Conservation (phyloP, 352 stramenopile species). For the Blastocystis sp. region DNA sequence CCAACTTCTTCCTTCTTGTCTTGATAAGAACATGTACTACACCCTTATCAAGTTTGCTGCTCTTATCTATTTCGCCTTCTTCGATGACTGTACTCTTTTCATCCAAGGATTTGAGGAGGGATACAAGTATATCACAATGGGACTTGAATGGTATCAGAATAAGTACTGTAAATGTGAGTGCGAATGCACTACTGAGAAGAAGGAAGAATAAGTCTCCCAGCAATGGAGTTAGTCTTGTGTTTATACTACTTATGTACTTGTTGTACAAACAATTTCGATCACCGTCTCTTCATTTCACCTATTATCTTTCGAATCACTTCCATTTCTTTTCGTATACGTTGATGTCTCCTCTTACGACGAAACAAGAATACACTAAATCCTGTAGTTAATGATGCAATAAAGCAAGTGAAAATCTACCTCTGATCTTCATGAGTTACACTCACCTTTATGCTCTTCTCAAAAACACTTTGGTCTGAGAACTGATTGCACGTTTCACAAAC, state of each 20-base stretch:
- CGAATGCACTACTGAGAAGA: neutral
- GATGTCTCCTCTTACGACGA: neutral
- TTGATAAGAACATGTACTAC: slow-evolving; percentile 48
- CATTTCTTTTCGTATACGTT: neutral
- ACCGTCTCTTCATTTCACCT: neutral
- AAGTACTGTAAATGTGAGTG: neutral
- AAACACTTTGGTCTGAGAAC: neutral
- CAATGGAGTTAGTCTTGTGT: slow-evolving; percentile 1
- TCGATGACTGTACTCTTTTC: slow-evolving; percentile 38
- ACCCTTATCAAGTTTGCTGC: neutral
- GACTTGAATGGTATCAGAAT: neutral
- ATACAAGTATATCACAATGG: slow-evolving; percentile 16
- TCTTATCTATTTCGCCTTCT: slow-evolving; percentile 45
- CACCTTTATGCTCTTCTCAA: neutral
- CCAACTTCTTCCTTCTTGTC: slow-evolving; percentile 19
- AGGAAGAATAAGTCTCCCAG: slow-evolving; percentile 5
- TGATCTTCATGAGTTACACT: neutral
- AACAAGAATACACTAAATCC: neutral
- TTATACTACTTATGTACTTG: slow-evolving; percentile 3
- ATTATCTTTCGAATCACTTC: neutral
- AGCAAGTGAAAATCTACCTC: slow-evolving; percentile 7
- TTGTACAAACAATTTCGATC: too few species aligned
- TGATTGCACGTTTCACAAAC: neutral
- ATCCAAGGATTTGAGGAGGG: neutral
- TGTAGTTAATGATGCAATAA: neutral